These are phyloP conservation scores for Marasmius fiardii DNA, from an alignment of 1,284 basidiomycete genomes.

Conservation along the genomic window DNA sequence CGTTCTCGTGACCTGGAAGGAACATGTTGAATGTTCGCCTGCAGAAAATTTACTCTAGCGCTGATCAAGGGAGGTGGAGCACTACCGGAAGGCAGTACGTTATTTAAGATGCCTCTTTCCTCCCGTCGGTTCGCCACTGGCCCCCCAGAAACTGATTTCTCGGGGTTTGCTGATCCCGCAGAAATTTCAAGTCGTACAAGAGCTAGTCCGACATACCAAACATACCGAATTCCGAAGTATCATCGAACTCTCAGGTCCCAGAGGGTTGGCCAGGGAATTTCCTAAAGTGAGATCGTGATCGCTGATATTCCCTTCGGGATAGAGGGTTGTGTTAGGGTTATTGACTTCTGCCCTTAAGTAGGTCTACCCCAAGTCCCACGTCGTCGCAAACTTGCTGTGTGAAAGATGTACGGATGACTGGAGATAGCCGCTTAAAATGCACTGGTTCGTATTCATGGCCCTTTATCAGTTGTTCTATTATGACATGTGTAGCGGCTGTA, in stretches of 20 bases:
- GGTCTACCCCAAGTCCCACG: too few species aligned
- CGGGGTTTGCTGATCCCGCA: background rate
- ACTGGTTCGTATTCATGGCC: background rate
- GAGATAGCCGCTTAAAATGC: constrained; percentile 1
- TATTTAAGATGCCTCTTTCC: background rate
- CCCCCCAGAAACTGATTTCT: too few species aligned
- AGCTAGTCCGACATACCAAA: too few species aligned
- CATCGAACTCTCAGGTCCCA: background rate
- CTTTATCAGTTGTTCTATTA: background rate
- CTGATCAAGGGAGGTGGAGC: background rate
- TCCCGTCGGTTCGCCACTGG: background rate
- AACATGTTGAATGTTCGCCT: background rate
- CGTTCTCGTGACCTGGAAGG: background rate
- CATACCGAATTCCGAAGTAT: too few species aligned
- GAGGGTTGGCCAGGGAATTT: background rate
- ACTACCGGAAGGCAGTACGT: background rate
- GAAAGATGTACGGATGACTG: background rate
- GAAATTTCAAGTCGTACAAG: background rate
- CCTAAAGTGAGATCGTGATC: background rate
- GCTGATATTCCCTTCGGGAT: background rate
- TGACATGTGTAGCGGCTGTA: background rate
- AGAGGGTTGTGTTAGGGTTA: constrained; percentile 2
- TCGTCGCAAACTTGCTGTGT: too few species aligned
- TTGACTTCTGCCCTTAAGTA: background rate
- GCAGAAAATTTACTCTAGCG: background rate